These are phyloP conservation scores for Geoglossum glabrum DNA, from an alignment of 495 filamentous ascomycete genomes.

Conservation along the genomic window DNA sequence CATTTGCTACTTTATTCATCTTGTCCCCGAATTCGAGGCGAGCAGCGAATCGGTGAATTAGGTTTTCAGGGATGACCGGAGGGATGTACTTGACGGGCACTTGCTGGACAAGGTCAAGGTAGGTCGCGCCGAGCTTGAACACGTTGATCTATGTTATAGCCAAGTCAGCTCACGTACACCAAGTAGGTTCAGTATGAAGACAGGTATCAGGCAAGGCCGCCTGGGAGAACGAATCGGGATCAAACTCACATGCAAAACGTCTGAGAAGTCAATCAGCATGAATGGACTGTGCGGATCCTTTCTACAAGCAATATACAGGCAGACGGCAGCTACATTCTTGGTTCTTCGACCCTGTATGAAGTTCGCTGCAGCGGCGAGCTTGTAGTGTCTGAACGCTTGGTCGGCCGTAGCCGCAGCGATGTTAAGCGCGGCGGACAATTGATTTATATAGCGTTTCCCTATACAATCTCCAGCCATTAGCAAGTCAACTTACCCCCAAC, in stretches of 20 bases:
- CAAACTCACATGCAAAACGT: constrained; percentile 37
- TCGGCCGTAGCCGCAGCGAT: constrained; percentile 40
- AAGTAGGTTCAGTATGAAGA: background rate
- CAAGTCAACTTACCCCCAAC: background rate
- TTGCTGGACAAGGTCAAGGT: constrained; percentile 51
- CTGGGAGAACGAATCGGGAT: background rate
- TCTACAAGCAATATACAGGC: constrained; percentile 73
- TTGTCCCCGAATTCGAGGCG: constrained; percentile 71
- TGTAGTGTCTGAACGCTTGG: constrained; percentile 50
- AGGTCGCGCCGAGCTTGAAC: constrained; percentile 70
- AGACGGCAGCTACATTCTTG: constrained; percentile 62
- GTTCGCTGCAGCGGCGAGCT: constrained; percentile 51
- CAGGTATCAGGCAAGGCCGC: background rate
- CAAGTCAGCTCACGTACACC: background rate
- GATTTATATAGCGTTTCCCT: constrained; percentile 31
- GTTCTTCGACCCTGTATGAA: constrained; percentile 83
- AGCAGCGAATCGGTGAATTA: constrained; percentile 74
- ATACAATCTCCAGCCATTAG: background rate
- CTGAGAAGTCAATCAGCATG: constrained; percentile 92
- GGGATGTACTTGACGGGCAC: constrained; percentile 33
- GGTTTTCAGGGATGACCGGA: constrained; percentile 56
- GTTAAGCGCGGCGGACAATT: constrained; percentile 28
- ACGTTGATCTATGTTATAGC: constrained; percentile 46
- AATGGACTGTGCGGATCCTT: constrained; percentile 34
- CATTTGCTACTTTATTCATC: constrained; percentile 61